Conservation (phyloP, 371 early-diverging fungal genomes). For the Saksenaea oblongispora region DNA sequence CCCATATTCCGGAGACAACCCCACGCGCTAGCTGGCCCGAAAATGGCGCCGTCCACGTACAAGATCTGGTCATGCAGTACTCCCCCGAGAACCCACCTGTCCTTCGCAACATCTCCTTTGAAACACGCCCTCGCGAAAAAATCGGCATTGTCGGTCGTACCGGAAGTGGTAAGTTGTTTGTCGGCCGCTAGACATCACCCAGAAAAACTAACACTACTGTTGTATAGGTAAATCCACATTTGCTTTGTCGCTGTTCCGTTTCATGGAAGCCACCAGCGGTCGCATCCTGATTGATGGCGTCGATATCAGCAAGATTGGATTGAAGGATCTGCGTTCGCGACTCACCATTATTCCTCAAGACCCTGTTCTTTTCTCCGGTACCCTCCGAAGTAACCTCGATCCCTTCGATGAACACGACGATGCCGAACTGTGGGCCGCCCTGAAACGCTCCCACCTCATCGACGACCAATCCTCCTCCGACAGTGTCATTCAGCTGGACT, state of each 20-base stretch:
- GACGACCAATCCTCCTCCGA: not conserved
- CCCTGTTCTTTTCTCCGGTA: constrained; percentile 66
- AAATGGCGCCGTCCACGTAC: constrained; percentile 42
- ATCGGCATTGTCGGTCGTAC: constrained; percentile 71
- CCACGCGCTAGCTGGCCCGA: constrained; percentile 64
- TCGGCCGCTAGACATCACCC: not conserved
- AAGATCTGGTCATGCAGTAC: constrained; percentile 41
- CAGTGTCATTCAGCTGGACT: constrained; percentile 34
- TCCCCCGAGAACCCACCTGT: constrained; percentile 39
- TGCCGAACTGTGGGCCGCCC: constrained; percentile 68
- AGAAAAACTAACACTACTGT: not conserved
- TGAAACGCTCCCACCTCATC: constrained; percentile 46
- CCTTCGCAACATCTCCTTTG: constrained; percentile 45
- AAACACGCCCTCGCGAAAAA: constrained; percentile 40
- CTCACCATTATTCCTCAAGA: constrained; percentile 80
- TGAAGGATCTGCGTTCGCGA: constrained; percentile 62
- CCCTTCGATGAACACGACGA: constrained; percentile 65
- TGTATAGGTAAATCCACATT: constrained; percentile 69
- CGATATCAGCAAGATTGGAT: constrained; percentile 64
- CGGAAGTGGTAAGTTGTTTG: constrained; percentile 45
- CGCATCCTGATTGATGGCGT: constrained; percentile 68
- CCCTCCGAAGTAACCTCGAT: constrained; percentile 69
- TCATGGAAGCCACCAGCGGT: constrained; percentile 67
- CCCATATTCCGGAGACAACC: constrained; percentile 43
- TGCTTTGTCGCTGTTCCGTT: constrained; percentile 67